phyloP scores from a whole-genome alignment of 768 basidiomycete genomes.

The Xanthoconium purpureum region DNA sequence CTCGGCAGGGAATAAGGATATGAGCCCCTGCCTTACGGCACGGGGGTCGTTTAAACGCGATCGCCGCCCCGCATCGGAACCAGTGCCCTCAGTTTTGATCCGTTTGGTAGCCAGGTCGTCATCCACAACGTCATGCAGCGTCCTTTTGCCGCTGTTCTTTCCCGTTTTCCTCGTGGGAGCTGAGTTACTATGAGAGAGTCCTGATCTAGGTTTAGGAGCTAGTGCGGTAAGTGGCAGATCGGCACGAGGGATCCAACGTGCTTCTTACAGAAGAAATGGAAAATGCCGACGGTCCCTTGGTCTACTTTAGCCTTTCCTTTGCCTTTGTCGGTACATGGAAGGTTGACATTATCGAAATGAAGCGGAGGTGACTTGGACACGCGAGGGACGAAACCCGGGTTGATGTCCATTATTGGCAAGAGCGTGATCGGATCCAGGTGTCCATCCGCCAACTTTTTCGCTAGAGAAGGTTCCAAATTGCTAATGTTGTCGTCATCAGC shows the following conservation, averaged over 20 bases:
- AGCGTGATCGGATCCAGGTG: constrained; percentile 68
- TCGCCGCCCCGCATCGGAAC: constrained; percentile 30
- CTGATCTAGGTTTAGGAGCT: constrained; percentile 28
- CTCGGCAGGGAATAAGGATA: constrained; percentile 5
- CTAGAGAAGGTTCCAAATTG: constrained; percentile 59
- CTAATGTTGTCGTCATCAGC: constrained; percentile 37
- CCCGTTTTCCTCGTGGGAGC: constrained; percentile 38
- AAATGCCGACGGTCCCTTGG: constrained; percentile 38
- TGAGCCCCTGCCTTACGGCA: constrained; percentile 15
- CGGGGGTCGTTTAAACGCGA: constrained; percentile 12
- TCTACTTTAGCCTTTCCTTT: constrained; percentile 44
- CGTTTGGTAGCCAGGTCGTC: constrained; percentile 54
- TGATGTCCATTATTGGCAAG: constrained; percentile 74
- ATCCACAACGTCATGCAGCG: constrained; percentile 68
- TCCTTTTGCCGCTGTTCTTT: constrained; percentile 72
- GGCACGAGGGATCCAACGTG: constrained; percentile 32
- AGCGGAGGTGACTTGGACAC: constrained; percentile 43
- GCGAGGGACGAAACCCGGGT: constrained; percentile 59
- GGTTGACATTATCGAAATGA: constrained; percentile 26
- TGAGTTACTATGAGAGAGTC: constrained; percentile 27
- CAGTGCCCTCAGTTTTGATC: constrained; percentile 34
- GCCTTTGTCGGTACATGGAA: constrained; percentile 34
- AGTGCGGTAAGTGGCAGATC: constrained; percentile 33
- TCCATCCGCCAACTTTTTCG: constrained; percentile 64
- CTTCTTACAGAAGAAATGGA: constrained; percentile 63